A percentile compares a stretch with the other conserved stretches of the same genome.
phyloP scores from a whole-genome alignment of 495 filamentous ascomycete species.

The Xylaria nigripes region DNA sequence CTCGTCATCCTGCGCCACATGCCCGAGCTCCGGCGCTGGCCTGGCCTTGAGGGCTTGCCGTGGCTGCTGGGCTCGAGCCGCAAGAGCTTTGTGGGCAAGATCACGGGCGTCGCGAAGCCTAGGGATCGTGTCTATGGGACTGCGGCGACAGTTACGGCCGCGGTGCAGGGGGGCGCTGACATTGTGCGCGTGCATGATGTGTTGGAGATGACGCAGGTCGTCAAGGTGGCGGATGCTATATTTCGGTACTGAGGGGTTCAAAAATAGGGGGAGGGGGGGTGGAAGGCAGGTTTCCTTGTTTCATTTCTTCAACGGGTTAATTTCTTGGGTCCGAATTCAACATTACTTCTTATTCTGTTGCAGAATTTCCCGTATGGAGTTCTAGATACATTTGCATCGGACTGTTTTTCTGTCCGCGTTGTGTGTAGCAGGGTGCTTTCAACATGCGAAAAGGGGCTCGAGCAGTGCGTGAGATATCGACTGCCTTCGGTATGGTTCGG shows the following conservation, averaged over 20 bases:
- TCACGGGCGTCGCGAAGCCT: constrained; percentile 60
- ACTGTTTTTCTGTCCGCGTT: no score
- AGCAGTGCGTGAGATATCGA: no score
- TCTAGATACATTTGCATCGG: no score
- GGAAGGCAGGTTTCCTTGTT: no score
- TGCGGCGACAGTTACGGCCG: constrained; percentile 77
- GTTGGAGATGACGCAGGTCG: constrained; percentile 77
- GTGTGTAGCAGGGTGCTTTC: no score
- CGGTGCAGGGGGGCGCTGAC: constrained; percentile 87
- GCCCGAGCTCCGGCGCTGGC: constrained; percentile 50
- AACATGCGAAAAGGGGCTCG: no score
- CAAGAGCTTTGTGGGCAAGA: constrained; percentile 78
- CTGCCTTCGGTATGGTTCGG: no score
- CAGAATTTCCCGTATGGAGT: no score
- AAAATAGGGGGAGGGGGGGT: no score
- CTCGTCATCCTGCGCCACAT: constrained; percentile 66
- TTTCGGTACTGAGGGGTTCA: constrained; percentile 44
- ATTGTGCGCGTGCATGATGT: constrained; percentile 95
- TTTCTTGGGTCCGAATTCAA: no score
- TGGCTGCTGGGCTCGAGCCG: constrained; percentile 88
- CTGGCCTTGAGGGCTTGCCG: constrained; percentile 63
- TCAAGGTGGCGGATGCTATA: constrained; percentile 85
- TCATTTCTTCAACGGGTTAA: no score
- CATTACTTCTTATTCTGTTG: no score
- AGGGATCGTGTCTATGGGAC: constrained; percentile 72